These are phyloP conservation scores for Osmanthus fragrans DNA, from an alignment of 257 asterid species.

Conservation along the genomic window DNA sequence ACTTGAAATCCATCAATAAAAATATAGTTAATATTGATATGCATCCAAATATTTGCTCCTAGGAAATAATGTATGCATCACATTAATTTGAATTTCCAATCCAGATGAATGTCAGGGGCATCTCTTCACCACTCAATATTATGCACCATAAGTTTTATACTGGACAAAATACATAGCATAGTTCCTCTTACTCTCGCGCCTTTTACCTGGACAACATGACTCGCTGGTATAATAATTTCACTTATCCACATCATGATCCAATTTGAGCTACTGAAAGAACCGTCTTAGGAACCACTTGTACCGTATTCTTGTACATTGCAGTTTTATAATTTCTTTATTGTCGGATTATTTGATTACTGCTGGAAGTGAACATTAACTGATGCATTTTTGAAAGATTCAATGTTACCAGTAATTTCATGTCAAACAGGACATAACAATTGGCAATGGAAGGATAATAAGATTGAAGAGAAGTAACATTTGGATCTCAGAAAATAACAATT, in stretches of 20 bases:
- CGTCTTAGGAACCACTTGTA: too few species aligned
- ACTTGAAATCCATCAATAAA: constrained; percentile 2
- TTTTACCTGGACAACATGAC: not conserved
- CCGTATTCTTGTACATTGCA: not conserved
- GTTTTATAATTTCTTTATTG: too few species aligned
- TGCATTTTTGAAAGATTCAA: not conserved
- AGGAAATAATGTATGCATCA: not conserved
- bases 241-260: not conserved
- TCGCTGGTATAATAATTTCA: not conserved
- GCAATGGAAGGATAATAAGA: not conserved
- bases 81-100: constrained; percentile 5
- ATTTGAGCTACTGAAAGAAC: not conserved
- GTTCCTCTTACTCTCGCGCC: not conserved
- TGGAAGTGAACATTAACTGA: not conserved
- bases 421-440: not conserved
- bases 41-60: not conserved
- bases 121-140: not conserved
- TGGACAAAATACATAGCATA: not conserved
- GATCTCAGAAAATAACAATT: not conserved
- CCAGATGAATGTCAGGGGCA: constrained; percentile 10
- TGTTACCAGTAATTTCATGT: not conserved
- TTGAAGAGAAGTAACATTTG: not conserved
- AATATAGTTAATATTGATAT: not conserved
- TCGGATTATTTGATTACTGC: too few species aligned
- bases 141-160: not conserved